A percentile compares a stretch with the other conserved stretches of the same genome.
These are phyloP conservation scores for Hypoxylon sp. DNA, from an alignment of 2,329 filamentous ascomycete species.

Conservation along the genomic window DNA sequence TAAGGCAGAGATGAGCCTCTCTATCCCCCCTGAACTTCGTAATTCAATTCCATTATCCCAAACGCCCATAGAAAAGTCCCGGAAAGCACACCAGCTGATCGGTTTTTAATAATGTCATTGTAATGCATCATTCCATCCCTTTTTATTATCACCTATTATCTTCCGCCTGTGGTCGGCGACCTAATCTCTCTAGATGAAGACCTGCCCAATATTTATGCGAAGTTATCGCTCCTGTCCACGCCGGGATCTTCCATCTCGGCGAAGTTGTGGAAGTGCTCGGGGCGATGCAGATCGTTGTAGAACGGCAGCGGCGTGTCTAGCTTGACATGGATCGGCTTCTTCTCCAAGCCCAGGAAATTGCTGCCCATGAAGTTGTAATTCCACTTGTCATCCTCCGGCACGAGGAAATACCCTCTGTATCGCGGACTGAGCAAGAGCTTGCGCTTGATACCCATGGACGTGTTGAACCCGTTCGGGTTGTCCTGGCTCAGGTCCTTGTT, in stretches of 20 bases:
- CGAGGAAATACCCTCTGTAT: conserved; percentile 95
- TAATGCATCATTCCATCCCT: conserved; percentile 33
- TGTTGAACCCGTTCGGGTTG: conserved; percentile 93
- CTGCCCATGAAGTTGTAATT: conserved; percentile 99
- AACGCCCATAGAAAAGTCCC: conserved; percentile 28
- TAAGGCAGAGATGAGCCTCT: conserved; percentile 33
- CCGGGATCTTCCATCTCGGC: conserved; percentile 97
- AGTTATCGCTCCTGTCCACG: conserved; percentile 92
- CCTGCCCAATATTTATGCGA: conserved; percentile 71
- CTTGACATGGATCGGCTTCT: conserved; percentile 91
- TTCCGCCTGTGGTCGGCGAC: conserved; percentile 14
- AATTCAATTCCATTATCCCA: conserved; percentile 36
- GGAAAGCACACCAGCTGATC: conserved; percentile 16
- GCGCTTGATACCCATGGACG: conserved; percentile 92
- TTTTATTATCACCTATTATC: conserved; percentile 16
- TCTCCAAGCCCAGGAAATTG: conserved; percentile 87
- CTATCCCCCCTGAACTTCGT: conserved; percentile 24
- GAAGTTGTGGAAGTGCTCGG: conserved; percentile 97
- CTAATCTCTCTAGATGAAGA: conserved; percentile 7
- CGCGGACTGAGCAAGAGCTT: conserved; percentile 93
- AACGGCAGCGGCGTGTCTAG: conserved; percentile 91
- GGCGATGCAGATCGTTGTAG: conserved; percentile 92
- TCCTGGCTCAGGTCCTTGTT: conserved; percentile 95
- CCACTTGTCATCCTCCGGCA: conserved; percentile 90
- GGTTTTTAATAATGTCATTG: conserved; percentile 33